phyloP scores from a whole-genome alignment of 495 filamentous ascomycete genomes.

The Neurospora sp. region DNA sequence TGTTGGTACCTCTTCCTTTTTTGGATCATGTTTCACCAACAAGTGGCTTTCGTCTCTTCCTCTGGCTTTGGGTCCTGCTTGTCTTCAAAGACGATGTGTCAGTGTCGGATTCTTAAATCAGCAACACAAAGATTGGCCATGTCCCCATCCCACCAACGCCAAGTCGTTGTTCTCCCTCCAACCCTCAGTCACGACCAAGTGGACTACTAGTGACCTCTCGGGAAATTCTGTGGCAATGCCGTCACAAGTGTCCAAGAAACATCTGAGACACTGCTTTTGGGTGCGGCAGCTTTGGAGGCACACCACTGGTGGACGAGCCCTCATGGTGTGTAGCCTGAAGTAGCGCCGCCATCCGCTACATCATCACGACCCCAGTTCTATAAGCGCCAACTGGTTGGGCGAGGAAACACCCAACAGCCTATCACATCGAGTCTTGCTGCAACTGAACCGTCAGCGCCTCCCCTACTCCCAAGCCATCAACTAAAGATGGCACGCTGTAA shows the following conservation, averaged over 20 bases:
- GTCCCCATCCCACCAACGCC: not conserved
- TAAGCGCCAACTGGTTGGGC: constrained; percentile 44
- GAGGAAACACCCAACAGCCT: constrained; percentile 28
- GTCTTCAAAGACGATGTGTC: not conserved
- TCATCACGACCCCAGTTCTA: constrained; percentile 28
- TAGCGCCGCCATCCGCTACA: constrained; percentile 39
- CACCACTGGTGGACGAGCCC: constrained; percentile 32
- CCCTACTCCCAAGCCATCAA: constrained; percentile 2
- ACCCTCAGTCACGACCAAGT: not conserved
- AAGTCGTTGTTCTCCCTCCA: not conserved
- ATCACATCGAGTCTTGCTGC: constrained; percentile 29
- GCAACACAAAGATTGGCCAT: not conserved
- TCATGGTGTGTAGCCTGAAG: constrained; percentile 16
- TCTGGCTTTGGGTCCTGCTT: not conserved
- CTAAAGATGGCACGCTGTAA: constrained; percentile 1
- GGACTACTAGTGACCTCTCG: constrained; percentile 12
- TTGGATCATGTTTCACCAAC: not conserved
- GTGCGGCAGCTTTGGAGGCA: constrained; percentile 31
- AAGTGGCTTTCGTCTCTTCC: not conserved
- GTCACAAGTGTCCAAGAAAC: constrained; percentile 27
- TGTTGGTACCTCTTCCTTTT: not conserved
- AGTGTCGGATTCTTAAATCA: not conserved
- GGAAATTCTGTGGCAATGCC: constrained; percentile 31
- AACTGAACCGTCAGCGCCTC: constrained; percentile 16
- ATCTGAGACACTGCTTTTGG: constrained; percentile 39